These are phyloP conservation scores for Metschnikowia sp. DNA, from an alignment of 805 yeast genomes.

Conservation along the genomic window DNA sequence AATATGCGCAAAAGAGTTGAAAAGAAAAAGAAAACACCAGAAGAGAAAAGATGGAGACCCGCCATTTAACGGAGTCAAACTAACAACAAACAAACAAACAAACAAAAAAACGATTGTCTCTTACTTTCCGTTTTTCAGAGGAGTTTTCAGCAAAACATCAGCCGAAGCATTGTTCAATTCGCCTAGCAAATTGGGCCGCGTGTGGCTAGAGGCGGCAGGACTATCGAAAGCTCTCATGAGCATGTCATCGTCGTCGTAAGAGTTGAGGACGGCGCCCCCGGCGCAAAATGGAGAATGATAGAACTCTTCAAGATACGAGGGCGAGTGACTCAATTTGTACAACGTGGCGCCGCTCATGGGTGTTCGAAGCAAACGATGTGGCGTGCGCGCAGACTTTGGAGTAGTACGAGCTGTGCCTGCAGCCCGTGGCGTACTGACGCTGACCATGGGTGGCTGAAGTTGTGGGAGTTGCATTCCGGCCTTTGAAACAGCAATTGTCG, in stretches of 20 bases:
- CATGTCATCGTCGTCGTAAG: slow-evolving; percentile 47
- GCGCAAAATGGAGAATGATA: slow-evolving; percentile 44
- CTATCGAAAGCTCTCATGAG: slow-evolving; percentile 38
- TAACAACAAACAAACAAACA: not conserved
- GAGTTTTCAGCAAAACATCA: not conserved
- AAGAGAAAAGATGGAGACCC: no score
- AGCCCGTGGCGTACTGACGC: slow-evolving; percentile 11
- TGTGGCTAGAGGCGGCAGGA: slow-evolving; percentile 13
- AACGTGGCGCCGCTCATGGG: slow-evolving; percentile 43
- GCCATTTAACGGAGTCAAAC: no score
- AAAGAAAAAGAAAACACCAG: no score
- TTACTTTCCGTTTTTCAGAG: not conserved
- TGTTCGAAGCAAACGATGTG: slow-evolving; percentile 35
- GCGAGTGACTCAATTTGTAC: slow-evolving; percentile 61
- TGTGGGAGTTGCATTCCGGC: not conserved
- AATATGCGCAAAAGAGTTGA: no score
- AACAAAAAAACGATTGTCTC: not conserved
- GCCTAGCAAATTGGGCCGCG: slow-evolving; percentile 9
- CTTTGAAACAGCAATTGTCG: slow-evolving; percentile 10
- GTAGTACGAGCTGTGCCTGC: slow-evolving; percentile 23
- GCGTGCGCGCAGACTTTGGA: slow-evolving; percentile 38
- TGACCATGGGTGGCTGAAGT: slow-evolving; percentile 11
- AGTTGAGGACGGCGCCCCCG: slow-evolving; percentile 23
- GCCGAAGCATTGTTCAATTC: slow-evolving; percentile 11
- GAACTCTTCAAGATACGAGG: slow-evolving; percentile 64